These are phyloP conservation scores for Colletotrichum truncatum DNA, from an alignment of 2,329 filamentous ascomycete species.

Conservation along the genomic window DNA sequence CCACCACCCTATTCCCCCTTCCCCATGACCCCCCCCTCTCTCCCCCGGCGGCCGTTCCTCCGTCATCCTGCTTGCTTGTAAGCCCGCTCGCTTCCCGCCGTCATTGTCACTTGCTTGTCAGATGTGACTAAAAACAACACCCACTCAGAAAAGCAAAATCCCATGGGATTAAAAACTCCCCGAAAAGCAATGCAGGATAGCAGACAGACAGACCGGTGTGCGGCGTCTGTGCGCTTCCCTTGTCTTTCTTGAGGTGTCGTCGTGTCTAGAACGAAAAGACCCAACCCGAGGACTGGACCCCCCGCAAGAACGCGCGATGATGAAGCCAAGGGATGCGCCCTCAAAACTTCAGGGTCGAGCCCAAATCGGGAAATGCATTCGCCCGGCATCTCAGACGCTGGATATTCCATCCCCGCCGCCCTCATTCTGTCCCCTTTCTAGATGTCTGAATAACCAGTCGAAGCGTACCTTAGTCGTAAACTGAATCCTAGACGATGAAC, in stretches of 20 bases:
- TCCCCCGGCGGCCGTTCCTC: neutral
- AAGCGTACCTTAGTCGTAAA: too few species aligned
- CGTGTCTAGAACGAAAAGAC: neutral
- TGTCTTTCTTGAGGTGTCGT: too few species aligned
- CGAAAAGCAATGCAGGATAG: neutral
- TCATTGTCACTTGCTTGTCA: neutral
- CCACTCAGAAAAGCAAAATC: neutral
- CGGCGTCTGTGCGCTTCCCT: neutral
- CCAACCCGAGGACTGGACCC: neutral
- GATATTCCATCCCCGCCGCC: neutral
- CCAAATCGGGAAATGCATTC: slow-evolving; percentile 15
- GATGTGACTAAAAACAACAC: neutral
- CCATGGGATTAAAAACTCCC: too few species aligned
- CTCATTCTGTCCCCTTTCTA: neutral
- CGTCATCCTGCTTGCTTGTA: too few species aligned
- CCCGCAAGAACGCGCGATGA: slow-evolving; percentile 3
- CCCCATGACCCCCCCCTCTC: too few species aligned
- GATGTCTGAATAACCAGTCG: too few species aligned
- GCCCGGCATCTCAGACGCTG: neutral
- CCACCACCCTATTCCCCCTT: too few species aligned
- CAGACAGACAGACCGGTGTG: neutral
- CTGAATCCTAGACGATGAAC: neutral
- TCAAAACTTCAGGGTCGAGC: neutral
- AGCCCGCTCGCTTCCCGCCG: too few species aligned
- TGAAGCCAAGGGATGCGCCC: neutral